Conservation (phyloP, 257 asterid species). For the Solanum pennellii region DNA sequence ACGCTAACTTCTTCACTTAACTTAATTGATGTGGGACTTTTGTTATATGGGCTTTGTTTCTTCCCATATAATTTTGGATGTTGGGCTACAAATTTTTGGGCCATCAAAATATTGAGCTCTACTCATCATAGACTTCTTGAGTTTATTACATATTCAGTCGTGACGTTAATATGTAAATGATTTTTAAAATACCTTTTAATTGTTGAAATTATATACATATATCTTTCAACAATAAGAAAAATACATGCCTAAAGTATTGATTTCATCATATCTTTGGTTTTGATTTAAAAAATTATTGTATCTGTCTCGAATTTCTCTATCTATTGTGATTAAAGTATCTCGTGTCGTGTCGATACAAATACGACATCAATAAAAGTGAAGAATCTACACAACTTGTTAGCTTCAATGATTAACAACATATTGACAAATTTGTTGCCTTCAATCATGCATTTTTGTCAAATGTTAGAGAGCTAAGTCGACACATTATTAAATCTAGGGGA, state of each 20-base stretch:
- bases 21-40: neutral
- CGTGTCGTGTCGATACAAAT: neutral
- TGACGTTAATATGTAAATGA: no score
- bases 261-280: neutral
- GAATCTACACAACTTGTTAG: no score
- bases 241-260: neutral
- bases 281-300: neutral
- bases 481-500: neutral
- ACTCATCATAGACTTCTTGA: neutral
- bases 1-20: neutral
- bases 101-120: neutral
- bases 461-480: neutral
- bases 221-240: no score
- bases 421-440: neutral
- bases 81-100: neutral
- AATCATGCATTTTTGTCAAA: neutral
- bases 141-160: no score
- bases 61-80: no score
- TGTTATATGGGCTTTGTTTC: neutral
- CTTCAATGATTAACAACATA: neutral
- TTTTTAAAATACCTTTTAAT: no score
- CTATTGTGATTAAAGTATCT: neutral
- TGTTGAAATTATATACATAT: no score
- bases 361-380: neutral
- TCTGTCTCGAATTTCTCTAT: neutral